Conservation (phyloP, 495 filamentous ascomycete species). For the Barbatosphaeria neglecta region DNA sequence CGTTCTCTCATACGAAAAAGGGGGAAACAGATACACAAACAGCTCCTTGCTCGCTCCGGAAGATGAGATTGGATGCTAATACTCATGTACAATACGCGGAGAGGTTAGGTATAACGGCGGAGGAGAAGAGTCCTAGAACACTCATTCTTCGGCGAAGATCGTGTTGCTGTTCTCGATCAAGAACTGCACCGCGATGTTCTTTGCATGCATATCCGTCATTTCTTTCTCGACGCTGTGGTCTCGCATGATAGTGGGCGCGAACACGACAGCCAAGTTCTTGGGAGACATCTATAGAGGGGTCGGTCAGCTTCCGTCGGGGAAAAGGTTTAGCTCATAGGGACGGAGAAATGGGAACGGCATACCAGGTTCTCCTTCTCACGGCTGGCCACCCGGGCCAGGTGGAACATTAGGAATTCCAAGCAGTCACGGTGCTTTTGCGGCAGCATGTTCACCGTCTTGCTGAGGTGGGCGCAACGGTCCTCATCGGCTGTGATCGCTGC, state of each 20-base stretch:
- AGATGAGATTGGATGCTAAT: no score
- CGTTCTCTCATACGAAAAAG: no score
- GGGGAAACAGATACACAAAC: no score
- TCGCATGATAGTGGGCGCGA: conserved; percentile 94
- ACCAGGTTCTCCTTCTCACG: conserved; percentile 71
- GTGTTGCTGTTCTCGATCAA: conserved; percentile 74
- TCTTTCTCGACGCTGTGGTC: conserved; percentile 79
- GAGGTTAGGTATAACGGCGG: no score
- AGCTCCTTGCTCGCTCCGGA: no score
- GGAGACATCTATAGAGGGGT: conserved; percentile 61
- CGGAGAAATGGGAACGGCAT: conserved; percentile 10
- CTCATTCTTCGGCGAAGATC: conserved; percentile 46
- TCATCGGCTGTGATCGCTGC: conserved; percentile 38
- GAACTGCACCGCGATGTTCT: conserved; percentile 83
- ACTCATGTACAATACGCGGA: no score
- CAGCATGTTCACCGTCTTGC: conserved; percentile 59
- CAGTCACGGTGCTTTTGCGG: conserved; percentile 75
- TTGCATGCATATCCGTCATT: conserved; percentile 89
- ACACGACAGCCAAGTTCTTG: conserved; percentile 91
- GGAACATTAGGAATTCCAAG: conserved; percentile 89
- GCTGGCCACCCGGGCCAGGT: conserved; percentile 77
- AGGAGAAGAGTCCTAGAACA: no score
- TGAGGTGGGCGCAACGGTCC: conserved; percentile 55
- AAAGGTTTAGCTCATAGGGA: background rate
- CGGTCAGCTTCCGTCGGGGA: conserved; percentile 8